Percentiles rank a stretch among this genome's conserved stretches.
Conservation (phyloP, 2,329 filamentous ascomycete genomes). For the Pseudogymnoascus sp. region DNA sequence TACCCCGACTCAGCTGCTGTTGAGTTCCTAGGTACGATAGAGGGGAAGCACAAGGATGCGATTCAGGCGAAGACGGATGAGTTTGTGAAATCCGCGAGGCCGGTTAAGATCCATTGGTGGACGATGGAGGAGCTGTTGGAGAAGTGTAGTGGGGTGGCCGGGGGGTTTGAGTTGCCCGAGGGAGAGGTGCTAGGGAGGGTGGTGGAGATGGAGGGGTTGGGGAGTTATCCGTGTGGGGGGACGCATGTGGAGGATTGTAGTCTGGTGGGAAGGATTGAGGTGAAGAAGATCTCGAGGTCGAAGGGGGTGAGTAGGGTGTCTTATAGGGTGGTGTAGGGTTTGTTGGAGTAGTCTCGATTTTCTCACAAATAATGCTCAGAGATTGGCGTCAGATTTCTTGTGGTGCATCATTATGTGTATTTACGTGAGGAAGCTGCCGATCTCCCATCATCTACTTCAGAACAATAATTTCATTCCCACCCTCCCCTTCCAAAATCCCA, state of each 20-base stretch:
- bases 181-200: conserved; percentile 53
- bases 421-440: too few species aligned
- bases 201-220: conserved; percentile 59
- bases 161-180: conserved; percentile 30
- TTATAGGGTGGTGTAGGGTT: conserved; percentile 15
- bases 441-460: too few species aligned
- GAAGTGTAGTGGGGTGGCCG: conserved; percentile 36
- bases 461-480: too few species aligned
- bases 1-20: conserved; percentile 59
- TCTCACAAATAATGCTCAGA: background rate
- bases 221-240: conserved; percentile 66
- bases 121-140: conserved; percentile 50
- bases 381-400: background rate
- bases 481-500: too few species aligned
- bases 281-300: conserved; percentile 58
- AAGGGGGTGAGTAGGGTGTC: conserved; percentile 54
- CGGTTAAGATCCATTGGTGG: conserved; percentile 61
- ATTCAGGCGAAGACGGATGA: conserved; percentile 57
- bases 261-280: conserved; percentile 49
- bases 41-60: conserved; percentile 49
- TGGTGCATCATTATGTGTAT: too few species aligned
- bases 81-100: conserved; percentile 46
- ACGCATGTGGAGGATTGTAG: conserved; percentile 60
- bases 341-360: background rate
- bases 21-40: conserved; percentile 61